Base-by-base conservation (phyloP, 2,329 filamentous ascomycete genomes). In the Aspergillus luchuensis region DNA sequence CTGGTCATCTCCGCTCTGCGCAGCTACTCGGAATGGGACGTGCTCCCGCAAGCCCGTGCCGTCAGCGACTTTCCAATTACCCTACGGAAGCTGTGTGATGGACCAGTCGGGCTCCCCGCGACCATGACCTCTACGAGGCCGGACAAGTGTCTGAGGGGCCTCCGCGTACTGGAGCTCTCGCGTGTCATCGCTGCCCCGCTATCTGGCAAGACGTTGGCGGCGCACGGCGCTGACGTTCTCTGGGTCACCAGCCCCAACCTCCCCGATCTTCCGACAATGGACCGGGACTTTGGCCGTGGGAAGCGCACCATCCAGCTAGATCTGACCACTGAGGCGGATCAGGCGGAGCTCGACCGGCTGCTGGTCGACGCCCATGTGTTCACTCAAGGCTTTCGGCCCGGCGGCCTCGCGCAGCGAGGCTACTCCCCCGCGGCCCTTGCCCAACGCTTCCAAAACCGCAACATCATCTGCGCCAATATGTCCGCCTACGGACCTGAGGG, bases 401-500 rank as follows among this genome's bases (percentile, higher is more conserved):
- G 79, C 1, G 79, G 79, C 61, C 74, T 85, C 0, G 79, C 79
- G 0, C 67, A 72, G 0, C 72, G 79, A 21, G 82, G 82, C 0
- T 66, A 83, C 4, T 75, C 76, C 1, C 66, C 72, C 0, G 72
- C 82, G 81, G 28, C 77, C 81, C 0, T 23, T 23, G 21, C 21
- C 21, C 21, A 23, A 23, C 21, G 21, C 21, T 23, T 23, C 21
- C 21, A 23, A 23, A 5, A 55, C 36, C 62, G 59, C 8, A 74
- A 72, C 1, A 74, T 87, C 13, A 74, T 87, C 25, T 73, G 78
- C 5, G 84, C 82, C 2, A 85, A 79, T 52, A 64, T 87, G 21
- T 84, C 82, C 0, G 84, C 85, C 0, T 87, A 82, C 60, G 84
- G 83, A 0, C 74, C 79, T 0, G 58, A 71, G 0, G 83, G 84